Evolutionary conservation across 2,329 filamentous ascomycete species (phyloP), one percentile per base, ranked within the genome.

Genomic region (Colletotrichum caudatum): DNA sequence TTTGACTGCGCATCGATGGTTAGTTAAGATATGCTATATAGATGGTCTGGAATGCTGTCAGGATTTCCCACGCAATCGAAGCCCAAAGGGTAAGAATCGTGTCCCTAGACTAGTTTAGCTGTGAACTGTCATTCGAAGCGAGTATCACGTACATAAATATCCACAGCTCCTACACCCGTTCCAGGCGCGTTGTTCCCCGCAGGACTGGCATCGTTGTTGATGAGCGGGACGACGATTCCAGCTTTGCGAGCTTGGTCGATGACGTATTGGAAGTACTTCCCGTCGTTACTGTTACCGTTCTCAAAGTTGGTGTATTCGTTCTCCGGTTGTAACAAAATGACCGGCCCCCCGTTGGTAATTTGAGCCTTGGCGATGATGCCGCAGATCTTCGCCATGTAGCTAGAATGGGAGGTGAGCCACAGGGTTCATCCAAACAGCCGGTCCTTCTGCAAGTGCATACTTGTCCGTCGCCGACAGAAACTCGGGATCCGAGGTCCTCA

Each of bases 311-410:
- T 90, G 77, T 95, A 95, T 78, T 96, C 94, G 73, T 96, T 97
- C 78, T 97, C 94, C 0, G 92, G 91, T 78, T 97, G 94, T 53
- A 92, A 87, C 1, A 95, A 82, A 71, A 97, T 93, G 9, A 97
- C 86, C 0, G 93, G 93, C 0, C 94, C 94, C 0, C 92, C 93
- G 64, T 95, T 93, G 1, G 93, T 95, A 76, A 97, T 95, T 76
- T 96, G 93, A 0, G 89, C 90, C 66, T 90, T 88, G 5, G 93
- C 92, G 74, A 97, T 91, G 11, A 91, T 89, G 16, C 35, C 35
- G 50, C 70, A 72, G 26, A 72, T 53, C 11, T 89, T 84, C 8
- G 84, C 79, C 74, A 90, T 86, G 74, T 94, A 93, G 73, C 86
- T 88, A 65, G 33, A 18, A 16, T 7, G 4, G 9, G 26, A 20